Conservation (phyloP, 495 filamentous ascomycete genomes). For the Lentithecium fluviatile region DNA sequence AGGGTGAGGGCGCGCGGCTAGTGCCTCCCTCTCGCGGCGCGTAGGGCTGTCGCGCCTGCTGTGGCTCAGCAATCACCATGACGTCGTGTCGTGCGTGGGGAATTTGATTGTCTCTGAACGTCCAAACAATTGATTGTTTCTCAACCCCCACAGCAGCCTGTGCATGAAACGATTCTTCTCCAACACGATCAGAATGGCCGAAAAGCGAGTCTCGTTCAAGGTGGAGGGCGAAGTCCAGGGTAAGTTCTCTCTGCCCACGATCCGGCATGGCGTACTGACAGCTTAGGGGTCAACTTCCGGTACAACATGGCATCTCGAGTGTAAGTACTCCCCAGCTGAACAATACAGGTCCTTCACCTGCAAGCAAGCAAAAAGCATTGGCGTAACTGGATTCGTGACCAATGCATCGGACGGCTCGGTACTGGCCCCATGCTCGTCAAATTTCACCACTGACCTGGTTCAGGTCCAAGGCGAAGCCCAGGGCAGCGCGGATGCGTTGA, state of each 20-base stretch:
- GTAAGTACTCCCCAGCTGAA: neutral
- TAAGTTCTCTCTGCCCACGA: slow-evolving; percentile 1
- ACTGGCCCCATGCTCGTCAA: slow-evolving; percentile 5
- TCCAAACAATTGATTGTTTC: too few species aligned
- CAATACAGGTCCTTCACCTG: slow-evolving; percentile 64
- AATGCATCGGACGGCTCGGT: slow-evolving; percentile 75
- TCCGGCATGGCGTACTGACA: neutral
- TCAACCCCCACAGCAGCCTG: neutral
- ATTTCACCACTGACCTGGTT: slow-evolving; percentile 1
- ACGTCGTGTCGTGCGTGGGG: neutral
- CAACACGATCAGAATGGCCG: slow-evolving; percentile 26
- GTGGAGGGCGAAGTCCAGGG: slow-evolving; percentile 44
- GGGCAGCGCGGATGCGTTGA: slow-evolving; percentile 61
- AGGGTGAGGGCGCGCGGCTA: too few species aligned
- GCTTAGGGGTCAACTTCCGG: slow-evolving; percentile 24
- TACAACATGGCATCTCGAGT: slow-evolving; percentile 14
- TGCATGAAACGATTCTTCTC: slow-evolving; percentile 14
- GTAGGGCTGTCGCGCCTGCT: neutral
- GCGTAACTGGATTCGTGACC: slow-evolving; percentile 73
- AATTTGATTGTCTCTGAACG: neutral
- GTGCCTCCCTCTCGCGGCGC: too few species aligned
- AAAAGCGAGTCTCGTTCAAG: slow-evolving; percentile 37
- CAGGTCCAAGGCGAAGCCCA: slow-evolving; percentile 93
- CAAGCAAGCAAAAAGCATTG: slow-evolving; percentile 62
- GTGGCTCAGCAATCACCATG: neutral